Conservation (phyloP, 345 rosid genomes). For the Lepidium didymum region DNA sequence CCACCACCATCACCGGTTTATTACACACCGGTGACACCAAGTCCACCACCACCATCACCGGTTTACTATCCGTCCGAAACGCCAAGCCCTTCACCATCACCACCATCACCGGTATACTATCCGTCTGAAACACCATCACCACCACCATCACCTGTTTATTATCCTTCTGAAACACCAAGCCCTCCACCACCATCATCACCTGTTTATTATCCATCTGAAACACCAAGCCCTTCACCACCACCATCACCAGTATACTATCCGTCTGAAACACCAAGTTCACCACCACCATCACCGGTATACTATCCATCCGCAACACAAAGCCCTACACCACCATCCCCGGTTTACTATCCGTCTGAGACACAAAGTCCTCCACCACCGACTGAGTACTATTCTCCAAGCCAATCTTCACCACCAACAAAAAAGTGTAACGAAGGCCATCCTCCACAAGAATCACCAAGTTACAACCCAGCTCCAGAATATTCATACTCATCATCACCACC, state of each 20-base stretch:
- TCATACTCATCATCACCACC: conserved; percentile 36
- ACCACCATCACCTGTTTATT: conserved; percentile 18
- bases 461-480: conserved; percentile 29
- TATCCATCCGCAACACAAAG: conserved; percentile 7
- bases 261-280: not conserved
- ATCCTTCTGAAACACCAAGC: not conserved
- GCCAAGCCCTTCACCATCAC: conserved; percentile 28
- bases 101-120: conserved; percentile 20
- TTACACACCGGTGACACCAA: not conserved
- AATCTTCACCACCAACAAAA: conserved; percentile 32
- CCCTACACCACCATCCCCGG: conserved; percentile 28
- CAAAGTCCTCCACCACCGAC: conserved; percentile 22
- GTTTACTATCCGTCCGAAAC: conserved; percentile 11
- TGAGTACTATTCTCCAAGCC: conserved; percentile 25
- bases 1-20: conserved; percentile 17
- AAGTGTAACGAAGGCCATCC: conserved; percentile 17
- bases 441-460: conserved; percentile 31
- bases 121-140: conserved; percentile 10
- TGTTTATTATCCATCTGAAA: not conserved
- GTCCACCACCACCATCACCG: conserved; percentile 26
- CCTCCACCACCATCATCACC: conserved; percentile 27
- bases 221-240: conserved; percentile 26
- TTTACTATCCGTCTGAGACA: conserved; percentile 15
- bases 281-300: conserved; percentile 23
- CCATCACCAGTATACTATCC: conserved; percentile 21